Base-by-base conservation (phyloP, 2,329 filamentous ascomycete species). In the Penicillium italicum region DNA sequence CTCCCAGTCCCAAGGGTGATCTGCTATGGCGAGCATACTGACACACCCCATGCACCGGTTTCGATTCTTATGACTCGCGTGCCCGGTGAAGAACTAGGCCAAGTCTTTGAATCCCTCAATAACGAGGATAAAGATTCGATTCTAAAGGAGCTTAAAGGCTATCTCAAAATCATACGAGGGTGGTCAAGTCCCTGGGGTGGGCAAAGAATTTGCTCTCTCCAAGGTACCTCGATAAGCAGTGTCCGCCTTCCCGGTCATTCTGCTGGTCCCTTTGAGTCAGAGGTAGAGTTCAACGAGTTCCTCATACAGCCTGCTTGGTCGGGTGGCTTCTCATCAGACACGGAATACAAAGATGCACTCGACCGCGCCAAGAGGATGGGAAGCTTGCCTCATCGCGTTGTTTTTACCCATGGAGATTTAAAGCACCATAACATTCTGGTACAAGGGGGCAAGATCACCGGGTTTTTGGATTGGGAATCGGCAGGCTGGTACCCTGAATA, bases 11-110 rank as follows among this genome's bases (percentile, higher is more conserved):
- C 69, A 11, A 64, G 61, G 51, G 68, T 74, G 18, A 64, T 73
- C 20, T 66, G 62, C 52, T 72, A 70, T 56, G 66, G 71, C 28
- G 69, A 72, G 9, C 69, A 74, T 58, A 63, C 67, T 30, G 58
- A 69, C 55, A 65, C 56, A 18, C 65, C 66, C 12, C 61, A 70
- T 59, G 66, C 66, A 20, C 67, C 67, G 16, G 46, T 74, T 30
- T 73, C 72, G 26, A 74, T 74, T 51, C 53, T 74, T 2, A 74
- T 77, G 69, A 76, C 72, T 55, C 68, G 72, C 34, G 52, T 73
- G 53, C 69, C 70, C 45, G 71, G 72, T 16, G 57, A 63, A 49
- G 69, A 73, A 56, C 28, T 74, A 20, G 69, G 67, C 44, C 63
- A 66, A 56, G 57, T 59, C 2, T 72, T 68, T 43, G 57, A 72